phyloP scores from a whole-genome alignment of 2,329 filamentous ascomycete species.

The Penicillium sp. region DNA sequence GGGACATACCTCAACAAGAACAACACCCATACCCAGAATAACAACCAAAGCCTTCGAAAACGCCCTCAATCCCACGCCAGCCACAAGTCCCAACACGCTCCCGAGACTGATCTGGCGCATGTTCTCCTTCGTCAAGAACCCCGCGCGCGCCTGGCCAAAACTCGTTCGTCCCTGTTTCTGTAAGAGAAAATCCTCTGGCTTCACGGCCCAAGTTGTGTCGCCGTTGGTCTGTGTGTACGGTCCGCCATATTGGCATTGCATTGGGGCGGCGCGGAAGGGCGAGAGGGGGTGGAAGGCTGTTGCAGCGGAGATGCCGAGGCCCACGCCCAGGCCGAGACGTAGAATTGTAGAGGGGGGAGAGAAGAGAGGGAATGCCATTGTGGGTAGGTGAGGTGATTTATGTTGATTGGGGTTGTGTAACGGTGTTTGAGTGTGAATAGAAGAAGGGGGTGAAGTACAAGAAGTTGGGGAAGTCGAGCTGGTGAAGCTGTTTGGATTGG shows the following conservation, averaged over 20 bases:
- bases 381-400: too few species aligned
- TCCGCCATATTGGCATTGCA: slow-evolving; percentile 44
- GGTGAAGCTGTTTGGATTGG: slow-evolving; percentile 12
- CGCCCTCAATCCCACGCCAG: slow-evolving; percentile 48
- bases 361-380: slow-evolving; percentile 31
- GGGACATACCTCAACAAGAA: slow-evolving; percentile 47
- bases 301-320: slow-evolving; percentile 35
- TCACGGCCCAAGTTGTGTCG: slow-evolving; percentile 33
- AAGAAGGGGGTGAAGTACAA: too few species aligned
- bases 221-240: slow-evolving; percentile 25
- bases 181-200: slow-evolving; percentile 24
- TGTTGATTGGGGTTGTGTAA: too few species aligned
- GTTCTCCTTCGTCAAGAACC: slow-evolving; percentile 37
- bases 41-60: slow-evolving; percentile 51
- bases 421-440: too few species aligned
- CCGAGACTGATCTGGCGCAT: slow-evolving; percentile 52
- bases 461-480: background rate
- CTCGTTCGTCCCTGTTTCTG: slow-evolving; percentile 32
- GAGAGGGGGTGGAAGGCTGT: slow-evolving; percentile 37
- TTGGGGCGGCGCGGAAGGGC: slow-evolving; percentile 37
- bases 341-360: slow-evolving; percentile 32
- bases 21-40: slow-evolving; percentile 48
- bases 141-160: slow-evolving; percentile 10
- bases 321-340: slow-evolving; percentile 40
- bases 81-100: slow-evolving; percentile 49